A percentile compares a stretch with the other conserved stretches of the same genome.
phyloP scores from a whole-genome alignment of 768 basidiomycete genomes.

The Mycena vitilis region DNA sequence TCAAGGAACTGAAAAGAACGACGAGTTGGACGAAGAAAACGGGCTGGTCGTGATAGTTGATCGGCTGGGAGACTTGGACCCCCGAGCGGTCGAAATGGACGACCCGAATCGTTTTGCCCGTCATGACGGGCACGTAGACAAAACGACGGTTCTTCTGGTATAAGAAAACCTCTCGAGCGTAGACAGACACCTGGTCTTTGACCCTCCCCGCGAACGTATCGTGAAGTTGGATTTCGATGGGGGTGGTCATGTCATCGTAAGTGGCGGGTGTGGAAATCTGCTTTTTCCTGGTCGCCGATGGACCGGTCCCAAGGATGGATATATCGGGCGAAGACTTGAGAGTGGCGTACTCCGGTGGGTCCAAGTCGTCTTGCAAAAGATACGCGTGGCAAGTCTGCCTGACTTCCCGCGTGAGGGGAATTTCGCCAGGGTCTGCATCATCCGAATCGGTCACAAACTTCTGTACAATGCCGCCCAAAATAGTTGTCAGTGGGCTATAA shows the following conservation, averaged over 20 bases:
- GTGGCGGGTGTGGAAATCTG: neutral
- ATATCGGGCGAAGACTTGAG: slow-evolving; percentile 29
- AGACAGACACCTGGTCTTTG: slow-evolving; percentile 31
- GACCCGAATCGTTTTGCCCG: slow-evolving; percentile 23
- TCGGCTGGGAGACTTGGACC: slow-evolving; percentile 10
- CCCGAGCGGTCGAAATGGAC: slow-evolving; percentile 40
- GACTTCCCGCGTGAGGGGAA: slow-evolving; percentile 1
- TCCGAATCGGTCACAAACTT: neutral
- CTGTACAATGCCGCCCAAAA: neutral
- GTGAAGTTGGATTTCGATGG: slow-evolving; percentile 28
- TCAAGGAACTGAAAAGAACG: slow-evolving; percentile 35
- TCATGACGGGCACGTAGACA: slow-evolving; percentile 37
- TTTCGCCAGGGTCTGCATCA: too few species aligned
- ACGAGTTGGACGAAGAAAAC: slow-evolving; percentile 37
- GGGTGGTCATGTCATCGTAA: slow-evolving; percentile 4
- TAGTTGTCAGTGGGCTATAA: neutral
- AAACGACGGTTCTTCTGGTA: slow-evolving; percentile 38
- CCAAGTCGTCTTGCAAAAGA: neutral
- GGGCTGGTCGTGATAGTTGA: slow-evolving; percentile 37
- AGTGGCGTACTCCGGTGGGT: neutral
- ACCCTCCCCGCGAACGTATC: neutral
- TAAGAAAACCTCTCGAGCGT: slow-evolving; percentile 37
- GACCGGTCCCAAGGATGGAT: slow-evolving; percentile 19
- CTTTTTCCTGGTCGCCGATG: slow-evolving; percentile 2
- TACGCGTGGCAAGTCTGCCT: neutral